Evolutionary conservation across 768 basidiomycete genomes (phyloP), one percentile per base, ranked within the genome.

Genomic region (Kwoniella dendrophila): DNA sequence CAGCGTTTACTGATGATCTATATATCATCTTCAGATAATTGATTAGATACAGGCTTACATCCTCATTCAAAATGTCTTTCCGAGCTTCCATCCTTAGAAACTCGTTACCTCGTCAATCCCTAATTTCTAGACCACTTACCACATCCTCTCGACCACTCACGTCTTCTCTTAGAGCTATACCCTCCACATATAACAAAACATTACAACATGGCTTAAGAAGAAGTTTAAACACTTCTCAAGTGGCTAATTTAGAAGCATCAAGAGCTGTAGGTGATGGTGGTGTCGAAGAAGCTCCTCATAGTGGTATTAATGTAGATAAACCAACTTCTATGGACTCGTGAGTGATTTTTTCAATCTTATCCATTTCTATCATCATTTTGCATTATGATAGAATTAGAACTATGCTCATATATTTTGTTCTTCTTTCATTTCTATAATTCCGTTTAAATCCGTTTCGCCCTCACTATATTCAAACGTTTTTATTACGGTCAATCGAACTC

Each of bases 241-340:
- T 56, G 14, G 56, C 36, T 27, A 53, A 58, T 11, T 29, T 65
- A 16, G 68, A 68, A 26, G 64, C 66, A 24, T 70, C 72, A 18
- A 44, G 44, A 27, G 59, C 66, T 12, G 44, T 70, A 6, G 64
- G 55, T 5, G 77, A 78, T 70, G 77, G 77, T 29, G 77, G 77
- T 20, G 30, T 50, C 1, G 59, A 60, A 18, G 75, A 78, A 22
- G 67, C 73, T 7, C 75, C 75, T 53, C 72, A 78, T 51, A 51
- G 55, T 54, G 77, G 77, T 26, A 77, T 78, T 51, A 76, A 78
- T 45, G 72, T 75, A 27, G 72, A 77, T 45, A 72, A 70, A 59
- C 58, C 72, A 16, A 62, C 62, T 32, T 59, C 74, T 47, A 78
- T 78, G 77, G 74, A 78, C 57, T 70, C 73, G 77, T 78, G 68